phyloP scores from a whole-genome alignment of 345 rosid genomes.

The Aethionema arabicum region DNA sequence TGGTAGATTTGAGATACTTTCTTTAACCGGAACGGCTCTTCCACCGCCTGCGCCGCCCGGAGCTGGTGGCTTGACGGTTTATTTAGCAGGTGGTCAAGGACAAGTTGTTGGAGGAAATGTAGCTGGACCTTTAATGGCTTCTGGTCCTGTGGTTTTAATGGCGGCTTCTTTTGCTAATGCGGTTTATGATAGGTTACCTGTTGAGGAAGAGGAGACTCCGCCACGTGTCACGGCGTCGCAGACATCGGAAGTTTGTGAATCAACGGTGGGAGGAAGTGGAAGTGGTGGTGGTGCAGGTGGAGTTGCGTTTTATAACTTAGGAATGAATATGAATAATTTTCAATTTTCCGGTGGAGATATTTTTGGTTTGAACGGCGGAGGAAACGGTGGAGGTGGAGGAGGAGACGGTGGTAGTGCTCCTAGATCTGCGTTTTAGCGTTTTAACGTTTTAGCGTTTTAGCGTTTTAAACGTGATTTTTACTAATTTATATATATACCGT shows the following conservation, averaged over 20 bases:
- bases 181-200: slow-evolving; percentile 66
- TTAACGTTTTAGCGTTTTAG: no score
- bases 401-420: slow-evolving; percentile 27
- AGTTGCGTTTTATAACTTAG: slow-evolving; percentile 55
- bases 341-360: slow-evolving; percentile 51
- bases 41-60: slow-evolving; percentile 77
- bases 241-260: slow-evolving; percentile 38
- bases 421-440: slow-evolving; percentile 53
- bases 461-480: background rate
- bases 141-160: slow-evolving; percentile 69
- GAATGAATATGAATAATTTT: slow-evolving; percentile 49
- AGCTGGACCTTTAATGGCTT: slow-evolving; percentile 62
- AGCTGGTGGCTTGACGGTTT: slow-evolving; percentile 62
- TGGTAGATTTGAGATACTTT: slow-evolving; percentile 71
- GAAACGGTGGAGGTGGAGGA: slow-evolving; percentile 16
- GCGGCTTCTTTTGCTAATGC: slow-evolving; percentile 74
- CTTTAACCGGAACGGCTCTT: slow-evolving; percentile 62
- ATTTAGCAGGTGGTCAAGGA: slow-evolving; percentile 71
- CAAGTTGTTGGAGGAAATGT: slow-evolving; percentile 76
- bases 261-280: slow-evolving; percentile 30
- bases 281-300: slow-evolving; percentile 42
- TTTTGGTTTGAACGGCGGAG: slow-evolving; percentile 47
- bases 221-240: slow-evolving; percentile 33
- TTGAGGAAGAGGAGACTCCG: slow-evolving; percentile 46
- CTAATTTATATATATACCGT: no score